Base-by-base conservation (phyloP, 2,329 filamentous ascomycete species). In the Diplodia mutila region DNA sequence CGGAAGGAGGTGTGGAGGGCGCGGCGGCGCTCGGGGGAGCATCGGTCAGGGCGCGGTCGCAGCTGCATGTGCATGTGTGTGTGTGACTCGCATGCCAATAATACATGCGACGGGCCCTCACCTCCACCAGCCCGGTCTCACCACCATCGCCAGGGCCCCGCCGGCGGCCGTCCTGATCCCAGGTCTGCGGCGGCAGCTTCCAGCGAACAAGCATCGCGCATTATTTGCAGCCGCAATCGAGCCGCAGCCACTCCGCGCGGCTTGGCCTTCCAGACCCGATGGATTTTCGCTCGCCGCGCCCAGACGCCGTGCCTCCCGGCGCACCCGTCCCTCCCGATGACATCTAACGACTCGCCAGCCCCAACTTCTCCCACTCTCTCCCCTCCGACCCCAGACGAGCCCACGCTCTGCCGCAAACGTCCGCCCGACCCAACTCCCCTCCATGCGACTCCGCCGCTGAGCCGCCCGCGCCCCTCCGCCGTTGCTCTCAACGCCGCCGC, bases 311-410 rank as follows among this genome's bases (percentile, higher is more conserved):
- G 61, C 61, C 61, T 54, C 61, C 61, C 61, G 49, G 61, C 61
- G 61, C 32, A 65, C 61, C 61, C 61, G 61, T 65, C 61, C 23
- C 61, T 49, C 57, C 61, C 61, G 48, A 65, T 65, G 61, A 65
- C 61, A 65, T 65, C 61, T 65, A 65, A 65, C 61, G 48, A 53
- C 59, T 34, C 21, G 9, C 59, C 59, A 61, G 59, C 59, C 59
- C 59, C 59, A 51, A 29, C 23, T n/a, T 21, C 59, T 51, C 59
- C 42, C 42, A 51, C 59, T 48, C 18, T 46, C 59, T 52, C 49
- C 48, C 61, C 49, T 42, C 49, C 63, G 52, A 54, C 14, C 55
- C 25, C 55, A 32, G 34, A 37, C 34, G 34, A 37, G 16, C 39
- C 16, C n/a, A 23, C 29, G 39, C n/a, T 27, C 53, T 39, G 16